Base-by-base conservation (phyloP, 1,284 basidiomycete genomes). In the Cryptococcus floricola region DNA sequence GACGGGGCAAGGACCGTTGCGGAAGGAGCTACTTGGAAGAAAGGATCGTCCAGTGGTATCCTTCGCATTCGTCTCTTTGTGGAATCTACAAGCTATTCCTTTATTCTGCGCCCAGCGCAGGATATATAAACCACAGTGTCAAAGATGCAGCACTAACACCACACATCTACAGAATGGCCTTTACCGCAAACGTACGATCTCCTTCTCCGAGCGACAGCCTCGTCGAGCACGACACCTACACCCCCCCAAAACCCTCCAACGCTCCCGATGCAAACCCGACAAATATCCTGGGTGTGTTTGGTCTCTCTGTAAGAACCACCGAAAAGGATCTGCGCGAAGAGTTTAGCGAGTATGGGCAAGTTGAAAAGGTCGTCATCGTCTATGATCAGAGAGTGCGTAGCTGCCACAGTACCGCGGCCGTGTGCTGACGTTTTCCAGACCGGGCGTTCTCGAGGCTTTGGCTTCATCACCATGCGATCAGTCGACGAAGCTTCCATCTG, bases 341-440 rank as follows among this genome's bases (percentile, higher is more conserved):
- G 76, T 98, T 98, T 68, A 84, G 81, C 66, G 83, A 88, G 46
- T 89, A 87, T 65, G 94, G 93, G 19, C 83, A 86, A 28, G 94
- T 98, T 50, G 91, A 95, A 69, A 98, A 98, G 78, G 92, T 94
- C 39, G 89, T 89, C 52, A 92, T 98, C 65, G 95, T 98, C n/a
- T 98, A 98, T 74, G 95, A 98, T 78, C 93, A 97, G 76, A 82
- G 94, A 71, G 93, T 96, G 71, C 71, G 91, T 73, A 23, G 23
- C 23, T 23, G 2, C n/a, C 16, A 9, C 2, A 10, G 12, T 13
- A 2, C 13, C 1, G 41, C 3, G 23, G 7, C 3, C 25, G 5
- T 16, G 34, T 28, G 43, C 46, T 53, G 23, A 52, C 14, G 19
- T 13, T 34, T 51, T 43, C 3, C 75, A 94, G 89, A 91, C 91